phyloP scores from a whole-genome alignment of 2,329 filamentous ascomycete species.

The Ophiocordyceps polyrhachis-furcata region DNA sequence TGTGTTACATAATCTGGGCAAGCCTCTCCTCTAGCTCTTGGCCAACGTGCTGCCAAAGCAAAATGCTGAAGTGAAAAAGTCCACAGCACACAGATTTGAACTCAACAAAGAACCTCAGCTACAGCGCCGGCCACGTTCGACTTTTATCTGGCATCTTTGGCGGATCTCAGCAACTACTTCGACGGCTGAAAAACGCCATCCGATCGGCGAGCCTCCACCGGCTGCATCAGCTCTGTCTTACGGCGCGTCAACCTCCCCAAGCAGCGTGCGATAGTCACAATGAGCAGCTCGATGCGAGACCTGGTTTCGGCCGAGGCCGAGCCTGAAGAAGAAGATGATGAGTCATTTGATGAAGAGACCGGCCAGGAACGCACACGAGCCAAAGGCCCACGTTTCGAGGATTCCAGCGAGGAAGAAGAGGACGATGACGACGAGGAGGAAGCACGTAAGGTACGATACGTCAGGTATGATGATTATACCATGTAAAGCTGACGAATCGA shows the following conservation, averaged over 20 bases:
- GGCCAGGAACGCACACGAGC: slow-evolving; percentile 35
- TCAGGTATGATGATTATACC: not conserved
- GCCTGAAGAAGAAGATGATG: slow-evolving; percentile 69
- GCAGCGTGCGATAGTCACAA: slow-evolving; percentile 17
- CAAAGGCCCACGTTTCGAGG: slow-evolving; percentile 34
- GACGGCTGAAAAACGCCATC: not conserved
- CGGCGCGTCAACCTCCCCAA: not conserved
- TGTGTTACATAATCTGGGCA: not conserved
- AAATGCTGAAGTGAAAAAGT: not conserved
- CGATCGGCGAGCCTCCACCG: not conserved
- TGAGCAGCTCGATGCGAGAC: slow-evolving; percentile 50
- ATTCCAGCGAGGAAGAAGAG: slow-evolving; percentile 84
- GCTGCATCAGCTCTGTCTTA: not conserved
- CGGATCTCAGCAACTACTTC: not conserved
- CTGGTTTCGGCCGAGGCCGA: slow-evolving; percentile 75
- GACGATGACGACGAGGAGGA: slow-evolving; percentile 85
- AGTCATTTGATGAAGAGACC: slow-evolving; percentile 61
- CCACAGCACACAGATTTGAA: not conserved
- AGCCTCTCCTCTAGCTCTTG: not conserved
- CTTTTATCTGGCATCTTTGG: not conserved
- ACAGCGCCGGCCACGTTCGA: not conserved
- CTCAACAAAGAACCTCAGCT: not conserved
- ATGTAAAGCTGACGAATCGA: not conserved
- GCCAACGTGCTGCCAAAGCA: not conserved
- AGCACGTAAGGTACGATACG: slow-evolving; percentile 41